Conservation (phyloP, 2,329 filamentous ascomycete genomes). For the Aspergillus hortae region DNA sequence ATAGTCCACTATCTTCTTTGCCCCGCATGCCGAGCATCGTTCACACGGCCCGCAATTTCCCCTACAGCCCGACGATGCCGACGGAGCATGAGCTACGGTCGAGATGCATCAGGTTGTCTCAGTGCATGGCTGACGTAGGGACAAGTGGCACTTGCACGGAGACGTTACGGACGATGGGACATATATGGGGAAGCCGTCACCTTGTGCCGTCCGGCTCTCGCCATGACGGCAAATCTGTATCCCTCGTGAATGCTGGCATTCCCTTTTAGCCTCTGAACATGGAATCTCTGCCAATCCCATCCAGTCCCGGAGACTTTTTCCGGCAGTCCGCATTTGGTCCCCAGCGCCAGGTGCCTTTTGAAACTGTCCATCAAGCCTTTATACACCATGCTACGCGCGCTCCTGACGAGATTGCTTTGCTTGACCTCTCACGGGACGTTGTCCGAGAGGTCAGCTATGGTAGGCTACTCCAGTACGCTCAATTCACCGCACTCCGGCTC, state of each 20-base stretch:
- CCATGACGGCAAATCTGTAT: neutral
- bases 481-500: conserved; percentile 4
- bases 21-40: neutral
- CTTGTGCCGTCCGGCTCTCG: neutral
- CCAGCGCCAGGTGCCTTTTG: neutral
- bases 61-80: neutral
- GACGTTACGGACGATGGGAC: neutral
- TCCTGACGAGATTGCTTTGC: conserved; percentile 1
- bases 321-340: conserved; percentile 2
- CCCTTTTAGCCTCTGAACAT: neutral
- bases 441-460: conserved; percentile 4
- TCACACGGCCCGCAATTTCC: neutral
- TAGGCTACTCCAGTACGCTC: conserved; percentile 6
- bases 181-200: neutral
- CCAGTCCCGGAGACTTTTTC: conserved; percentile 1
- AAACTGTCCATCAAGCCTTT: conserved; percentile 8
- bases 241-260: neutral
- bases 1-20: neutral
- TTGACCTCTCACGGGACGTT: neutral
- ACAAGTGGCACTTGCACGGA: neutral
- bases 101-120: neutral
- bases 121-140: neutral
- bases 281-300: neutral
- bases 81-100: neutral
- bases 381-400: conserved; percentile 3